Evolutionary conservation across 768 basidiomycete genomes (phyloP).

Genomic region (Trametes gibbosa): DNA sequence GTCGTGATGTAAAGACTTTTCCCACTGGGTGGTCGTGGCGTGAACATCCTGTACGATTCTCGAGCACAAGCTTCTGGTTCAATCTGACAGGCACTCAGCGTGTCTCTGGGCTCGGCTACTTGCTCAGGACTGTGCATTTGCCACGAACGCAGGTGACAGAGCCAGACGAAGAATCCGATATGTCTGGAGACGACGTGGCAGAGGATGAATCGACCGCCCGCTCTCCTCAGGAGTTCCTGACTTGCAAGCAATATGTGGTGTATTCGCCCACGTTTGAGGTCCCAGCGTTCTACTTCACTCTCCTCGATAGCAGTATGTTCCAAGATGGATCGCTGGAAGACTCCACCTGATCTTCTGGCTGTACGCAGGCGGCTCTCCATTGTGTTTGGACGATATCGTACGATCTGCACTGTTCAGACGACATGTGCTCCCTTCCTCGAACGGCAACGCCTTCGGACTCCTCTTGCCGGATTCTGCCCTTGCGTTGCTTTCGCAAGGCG

Average conservation of each 20-base stretch:
- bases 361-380: slow-evolving; percentile 57
- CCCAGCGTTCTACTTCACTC: slow-evolving; percentile 80
- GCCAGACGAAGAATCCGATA: slow-evolving; percentile 5
- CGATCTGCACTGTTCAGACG: slow-evolving; percentile 58
- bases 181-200: slow-evolving; percentile 16
- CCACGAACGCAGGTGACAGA: slow-evolving; percentile 1
- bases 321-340: slow-evolving; percentile 5
- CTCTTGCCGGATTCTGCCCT: slow-evolving; percentile 52
- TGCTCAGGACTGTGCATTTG: slow-evolving; percentile 27
- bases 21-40: slow-evolving; percentile 56
- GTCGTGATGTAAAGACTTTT: slow-evolving; percentile 11
- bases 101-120: slow-evolving; percentile 29
- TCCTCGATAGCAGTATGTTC: slow-evolving; percentile 66
- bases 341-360: neutral
- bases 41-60: slow-evolving; percentile 53
- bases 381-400: slow-evolving; percentile 55
- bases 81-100: slow-evolving; percentile 21
- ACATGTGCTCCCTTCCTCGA: slow-evolving; percentile 40
- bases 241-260: slow-evolving; percentile 63
- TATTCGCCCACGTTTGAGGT: slow-evolving; percentile 79
- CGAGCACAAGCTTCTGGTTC: neutral
- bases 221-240: slow-evolving; percentile 30
- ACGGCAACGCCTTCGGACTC: slow-evolving; percentile 53
- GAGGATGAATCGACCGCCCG: slow-evolving; percentile 39
- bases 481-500: slow-evolving; percentile 81